Evolutionary conservation across 2,329 filamentous ascomycete genomes (phyloP).

Genomic region (Xylariomycetidae sp.): DNA sequence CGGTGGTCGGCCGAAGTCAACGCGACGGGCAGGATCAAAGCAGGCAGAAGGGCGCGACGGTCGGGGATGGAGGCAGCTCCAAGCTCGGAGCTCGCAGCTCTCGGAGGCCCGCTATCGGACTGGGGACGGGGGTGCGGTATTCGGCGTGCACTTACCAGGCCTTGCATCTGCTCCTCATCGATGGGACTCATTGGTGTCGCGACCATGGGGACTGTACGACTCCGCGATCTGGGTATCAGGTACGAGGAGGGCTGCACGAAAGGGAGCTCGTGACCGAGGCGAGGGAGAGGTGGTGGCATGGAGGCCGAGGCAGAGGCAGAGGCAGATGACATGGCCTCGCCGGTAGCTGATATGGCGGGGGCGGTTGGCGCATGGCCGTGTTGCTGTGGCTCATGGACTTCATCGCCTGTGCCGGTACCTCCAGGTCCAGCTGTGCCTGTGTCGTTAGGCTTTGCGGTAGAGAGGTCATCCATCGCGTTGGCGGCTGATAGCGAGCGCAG

Average conservation of each 20-base stretch:
- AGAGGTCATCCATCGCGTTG: constrained; percentile 17
- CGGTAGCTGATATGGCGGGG: constrained; percentile 2
- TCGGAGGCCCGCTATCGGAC: too few relatives aligned
- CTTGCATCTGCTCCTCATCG: constrained; percentile 72
- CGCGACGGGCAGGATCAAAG: too few relatives aligned
- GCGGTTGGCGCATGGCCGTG: constrained; percentile 8
- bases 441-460: constrained; percentile 4
- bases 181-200: constrained; percentile 50
- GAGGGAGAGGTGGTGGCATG: constrained; percentile 20
- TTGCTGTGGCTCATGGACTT: constrained; percentile 15
- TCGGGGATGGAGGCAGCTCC: too few relatives aligned
- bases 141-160: constrained; percentile 53
- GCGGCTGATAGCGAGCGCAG: too few relatives aligned
- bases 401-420: too few relatives aligned
- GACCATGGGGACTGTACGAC: constrained; percentile 35
- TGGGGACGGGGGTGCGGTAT: too few relatives aligned
- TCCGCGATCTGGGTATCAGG: constrained; percentile 37
- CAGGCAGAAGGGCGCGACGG: too few relatives aligned
- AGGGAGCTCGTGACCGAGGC: constrained; percentile 43
- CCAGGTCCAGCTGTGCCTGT: constrained; percentile 3
- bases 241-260: constrained; percentile 58
- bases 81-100: too few relatives aligned
- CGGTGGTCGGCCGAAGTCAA: too few relatives aligned
- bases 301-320: constrained; percentile 8
- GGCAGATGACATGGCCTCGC: constrained; percentile 3